A percentile compares a stretch with the other conserved stretches of the same genome.
phyloP scores from a whole-genome alignment of 805 yeast genomes.

The Candida qinlingensis region DNA sequence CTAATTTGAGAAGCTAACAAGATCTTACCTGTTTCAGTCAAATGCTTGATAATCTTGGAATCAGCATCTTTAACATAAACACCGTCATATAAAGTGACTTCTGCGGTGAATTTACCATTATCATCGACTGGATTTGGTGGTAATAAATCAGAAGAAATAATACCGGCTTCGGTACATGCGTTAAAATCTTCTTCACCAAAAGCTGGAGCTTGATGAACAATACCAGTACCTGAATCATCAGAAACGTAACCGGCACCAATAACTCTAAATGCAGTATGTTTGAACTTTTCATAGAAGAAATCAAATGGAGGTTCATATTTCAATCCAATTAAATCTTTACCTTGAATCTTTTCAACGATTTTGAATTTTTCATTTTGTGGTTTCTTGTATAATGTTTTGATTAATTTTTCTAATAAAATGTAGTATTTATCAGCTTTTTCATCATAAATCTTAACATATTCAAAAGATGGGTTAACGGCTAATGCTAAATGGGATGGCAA shows the following conservation, averaged over 20 bases:
- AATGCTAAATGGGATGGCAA: constrained; percentile 90
- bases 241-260: constrained; percentile 81
- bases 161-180: constrained; percentile 70
- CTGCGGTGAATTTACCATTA: constrained; percentile 74
- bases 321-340: constrained; percentile 72
- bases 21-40: constrained; percentile 73
- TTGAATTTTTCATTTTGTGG: constrained; percentile 87
- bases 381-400: constrained; percentile 86
- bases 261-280: constrained; percentile 78
- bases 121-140: constrained; percentile 98
- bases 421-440: constrained; percentile 78
- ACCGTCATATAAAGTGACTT: constrained; percentile 73
- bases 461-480: constrained; percentile 87
- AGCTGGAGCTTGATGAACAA: constrained; percentile 97
- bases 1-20: constrained; percentile 76
- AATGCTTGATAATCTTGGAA: constrained; percentile 76
- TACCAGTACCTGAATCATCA: constrained; percentile 96
- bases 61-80: constrained; percentile 94
- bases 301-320: constrained; percentile 81
- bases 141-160: constrained; percentile 57
- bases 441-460: constrained; percentile 87
- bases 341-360: constrained; percentile 74
- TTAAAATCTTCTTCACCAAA: constrained; percentile 98
- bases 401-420: constrained; percentile 77
- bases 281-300: constrained; percentile 71